Base-by-base conservation (phyloP, 2,329 filamentous ascomycete species). In the Orbilia blumenaviensis region DNA sequence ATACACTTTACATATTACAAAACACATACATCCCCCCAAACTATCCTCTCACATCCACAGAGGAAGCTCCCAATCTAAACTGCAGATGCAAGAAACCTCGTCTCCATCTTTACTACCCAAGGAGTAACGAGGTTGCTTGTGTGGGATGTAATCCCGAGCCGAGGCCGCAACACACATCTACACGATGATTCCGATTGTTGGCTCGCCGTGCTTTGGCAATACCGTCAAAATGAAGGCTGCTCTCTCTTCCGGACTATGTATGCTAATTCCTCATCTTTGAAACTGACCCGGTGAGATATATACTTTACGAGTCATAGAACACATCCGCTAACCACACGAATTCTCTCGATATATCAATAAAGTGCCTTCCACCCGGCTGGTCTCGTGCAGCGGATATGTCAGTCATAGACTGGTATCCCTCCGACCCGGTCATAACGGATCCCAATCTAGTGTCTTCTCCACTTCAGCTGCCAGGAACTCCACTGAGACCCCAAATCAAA, bases 131-230 rank as follows among this genome's bases (percentile, higher is more conserved):
- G 60, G 34, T 21, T 46, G 34, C 52, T 42, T 56, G 62, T 10
- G 52, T 56, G 63, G 71, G 50, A 68, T 68, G 71, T 68, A 68
- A 74, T 61, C 62, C 69, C 63, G 32, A 23, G 34, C 36, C 27
- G 61, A 58, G 36, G 34, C 50, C 54, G 44, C 66, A 71, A 75
- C 63, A 27, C 52, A 62, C 63, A 63, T 56, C 62, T 25, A n/a
- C 63, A 68, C 54, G 71, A 75, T 75, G 71, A 64, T 75, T 75
- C 71, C 68, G 23, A 75, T 56, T 27, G 56, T 58, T 54, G 56
- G 63, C 44, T 58, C 71, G 9, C 56, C 71, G 50, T 75, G 63
- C 54, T 63, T 75, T 44, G 71, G 54, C 54, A 64, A 48, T 50
- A 56, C 63, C 63, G 63, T 56, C 54, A 75, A 68, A 68, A 68